These are phyloP conservation scores for Hura crepitans DNA, from an alignment of 441 rosid species.

Conservation along the genomic window DNA sequence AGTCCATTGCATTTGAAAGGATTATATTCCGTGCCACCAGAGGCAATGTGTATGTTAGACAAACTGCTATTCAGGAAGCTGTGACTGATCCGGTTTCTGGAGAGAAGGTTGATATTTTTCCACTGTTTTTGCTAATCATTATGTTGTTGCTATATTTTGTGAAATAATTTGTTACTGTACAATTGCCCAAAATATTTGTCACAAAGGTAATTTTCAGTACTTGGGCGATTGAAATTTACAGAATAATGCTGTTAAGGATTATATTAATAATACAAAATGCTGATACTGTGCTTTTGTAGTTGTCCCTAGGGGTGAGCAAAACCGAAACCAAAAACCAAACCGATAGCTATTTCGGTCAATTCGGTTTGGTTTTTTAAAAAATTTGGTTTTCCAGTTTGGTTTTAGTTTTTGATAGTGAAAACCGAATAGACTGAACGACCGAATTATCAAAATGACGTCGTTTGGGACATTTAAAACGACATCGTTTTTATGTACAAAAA, in stretches of 20 bases:
- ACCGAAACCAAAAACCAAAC: no score
- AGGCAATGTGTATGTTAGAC: conserved; percentile 81
- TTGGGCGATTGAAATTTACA: neutral
- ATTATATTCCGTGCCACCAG: conserved; percentile 94
- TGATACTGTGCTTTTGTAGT: no score
- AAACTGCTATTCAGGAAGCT: conserved; percentile 61
- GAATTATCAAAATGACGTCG: no score
- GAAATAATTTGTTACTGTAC: neutral
- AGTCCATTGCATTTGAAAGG: conserved; percentile 85
- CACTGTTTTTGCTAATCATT: neutral
- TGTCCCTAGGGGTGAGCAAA: no score
- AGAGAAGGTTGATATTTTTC: conserved; percentile 51
- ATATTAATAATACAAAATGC: neutral
- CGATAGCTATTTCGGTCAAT: no score
- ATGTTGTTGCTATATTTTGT: neutral
- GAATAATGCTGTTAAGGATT: neutral
- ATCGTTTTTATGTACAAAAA: no score
- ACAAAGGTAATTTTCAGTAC: neutral
- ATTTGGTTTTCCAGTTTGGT: no score
- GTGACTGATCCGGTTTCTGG: conserved; percentile 83
- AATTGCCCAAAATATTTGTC: neutral
- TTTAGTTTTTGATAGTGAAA: no score
- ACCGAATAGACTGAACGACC: no score
- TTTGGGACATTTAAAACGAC: no score
- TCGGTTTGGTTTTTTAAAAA: no score